phyloP scores from a whole-genome alignment of 2,329 filamentous ascomycete genomes.

The Rhinocladiella similis region DNA sequence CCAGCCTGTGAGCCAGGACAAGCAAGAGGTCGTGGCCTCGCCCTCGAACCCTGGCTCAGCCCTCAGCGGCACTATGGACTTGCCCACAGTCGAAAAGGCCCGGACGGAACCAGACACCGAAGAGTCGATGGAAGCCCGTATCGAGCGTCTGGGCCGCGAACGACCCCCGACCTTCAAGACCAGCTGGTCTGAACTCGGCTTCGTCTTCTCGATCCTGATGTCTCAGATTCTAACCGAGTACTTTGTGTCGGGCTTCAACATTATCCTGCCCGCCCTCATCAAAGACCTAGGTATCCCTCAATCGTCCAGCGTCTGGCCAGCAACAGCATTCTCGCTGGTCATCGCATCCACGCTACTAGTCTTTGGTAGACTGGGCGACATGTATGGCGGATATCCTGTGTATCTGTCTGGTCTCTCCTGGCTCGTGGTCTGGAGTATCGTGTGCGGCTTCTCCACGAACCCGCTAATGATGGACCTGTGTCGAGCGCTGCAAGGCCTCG shows the following conservation, averaged over 20 bases:
- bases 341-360: slow-evolving; percentile 50
- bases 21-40: background rate
- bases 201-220: slow-evolving; percentile 62
- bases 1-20: too few species aligned
- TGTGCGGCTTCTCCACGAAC: slow-evolving; percentile 68
- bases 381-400: slow-evolving; percentile 65
- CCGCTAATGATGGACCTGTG: slow-evolving; percentile 71
- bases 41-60: background rate
- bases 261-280: slow-evolving; percentile 66
- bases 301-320: slow-evolving; percentile 59
- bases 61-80: background rate
- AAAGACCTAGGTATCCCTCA: slow-evolving; percentile 65
- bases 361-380: slow-evolving; percentile 59
- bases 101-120: slow-evolving; percentile 18
- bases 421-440: slow-evolving; percentile 68
- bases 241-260: slow-evolving; percentile 72
- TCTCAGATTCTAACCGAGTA: slow-evolving; percentile 70
- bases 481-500: slow-evolving; percentile 72
- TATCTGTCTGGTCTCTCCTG: slow-evolving; percentile 63
- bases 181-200: slow-evolving; percentile 59
- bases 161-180: slow-evolving; percentile 59
- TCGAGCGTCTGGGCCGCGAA: slow-evolving; percentile 64
- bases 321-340: slow-evolving; percentile 53
- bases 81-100: slow-evolving; percentile 4
- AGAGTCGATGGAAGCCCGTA: slow-evolving; percentile 30